Conservation (phyloP, 2,329 filamentous ascomycete species). For the Aspergillus bombycis region DNA sequence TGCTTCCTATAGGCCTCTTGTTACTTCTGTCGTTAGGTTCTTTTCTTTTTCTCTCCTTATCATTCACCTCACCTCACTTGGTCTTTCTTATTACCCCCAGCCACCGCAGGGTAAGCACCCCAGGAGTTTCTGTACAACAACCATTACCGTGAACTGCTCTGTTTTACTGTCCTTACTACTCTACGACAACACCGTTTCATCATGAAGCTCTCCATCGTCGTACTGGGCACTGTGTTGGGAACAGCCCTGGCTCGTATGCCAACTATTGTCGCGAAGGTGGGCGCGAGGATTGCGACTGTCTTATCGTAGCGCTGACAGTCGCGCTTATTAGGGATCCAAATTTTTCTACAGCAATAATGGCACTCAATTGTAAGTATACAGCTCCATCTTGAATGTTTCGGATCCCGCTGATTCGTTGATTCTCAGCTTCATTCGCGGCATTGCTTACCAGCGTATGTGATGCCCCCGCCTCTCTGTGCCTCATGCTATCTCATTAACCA, state of each 20-base stretch:
- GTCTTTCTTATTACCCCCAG: not conserved
- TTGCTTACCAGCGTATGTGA: conserved; percentile 79
- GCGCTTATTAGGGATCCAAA: not conserved
- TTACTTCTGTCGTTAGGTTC: not conserved
- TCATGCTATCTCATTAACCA: not conserved
- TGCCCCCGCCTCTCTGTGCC: no score
- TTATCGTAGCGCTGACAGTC: not conserved
- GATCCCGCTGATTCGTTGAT: not conserved
- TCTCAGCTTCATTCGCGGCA: conserved; percentile 77
- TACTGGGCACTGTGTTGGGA: not conserved
- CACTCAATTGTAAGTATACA: not conserved
- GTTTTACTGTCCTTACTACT: not conserved
- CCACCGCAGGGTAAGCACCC: not conserved
- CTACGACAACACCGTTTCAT: not conserved
- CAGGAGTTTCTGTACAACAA: not conserved
- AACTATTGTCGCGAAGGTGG: not conserved
- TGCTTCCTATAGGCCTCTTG: not conserved
- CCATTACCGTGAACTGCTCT: not conserved
- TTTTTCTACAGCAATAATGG: conserved; percentile 6
- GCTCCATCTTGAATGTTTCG: not conserved
- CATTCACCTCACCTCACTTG: not conserved
- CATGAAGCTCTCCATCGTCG: not conserved
- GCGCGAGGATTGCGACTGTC: not conserved
- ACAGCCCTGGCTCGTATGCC: not conserved
- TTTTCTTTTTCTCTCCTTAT: not conserved